Percentiles rank a stretch among this genome's conserved stretches.
Conservation (phyloP, 495 filamentous ascomycete species). For the Talaromyces trachyspermus region DNA sequence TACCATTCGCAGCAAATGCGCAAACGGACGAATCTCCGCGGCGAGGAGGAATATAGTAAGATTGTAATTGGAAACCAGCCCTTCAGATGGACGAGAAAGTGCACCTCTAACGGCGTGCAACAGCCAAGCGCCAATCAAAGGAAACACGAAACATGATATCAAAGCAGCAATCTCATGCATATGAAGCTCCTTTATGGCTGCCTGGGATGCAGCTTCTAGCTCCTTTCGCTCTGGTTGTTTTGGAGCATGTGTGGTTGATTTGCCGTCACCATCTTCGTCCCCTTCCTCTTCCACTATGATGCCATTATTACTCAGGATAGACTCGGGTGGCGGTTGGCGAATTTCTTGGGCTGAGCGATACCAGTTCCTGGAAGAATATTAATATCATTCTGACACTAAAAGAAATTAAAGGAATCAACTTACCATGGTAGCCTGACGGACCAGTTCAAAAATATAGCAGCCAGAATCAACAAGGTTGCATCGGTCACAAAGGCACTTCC, state of each 20-base stretch:
- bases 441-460: slow-evolving; percentile 88
- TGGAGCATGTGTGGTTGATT: slow-evolving; percentile 4
- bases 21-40: slow-evolving; percentile 72
- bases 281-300: slow-evolving; percentile 40
- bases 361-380: slow-evolving; percentile 64
- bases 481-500: slow-evolving; percentile 80
- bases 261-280: slow-evolving; percentile 33
- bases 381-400: background rate
- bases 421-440: slow-evolving; percentile 86
- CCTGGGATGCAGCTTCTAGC: slow-evolving; percentile 5
- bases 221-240: slow-evolving; percentile 6
- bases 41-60: slow-evolving; percentile 89
- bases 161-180: slow-evolving; percentile 68
- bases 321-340: slow-evolving; percentile 33
- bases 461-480: slow-evolving; percentile 67
- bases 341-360: slow-evolving; percentile 72
- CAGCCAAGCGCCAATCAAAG: slow-evolving; percentile 68
- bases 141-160: slow-evolving; percentile 69
- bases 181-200: slow-evolving; percentile 59
- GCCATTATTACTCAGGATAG: slow-evolving; percentile 27
- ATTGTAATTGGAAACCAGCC: slow-evolving; percentile 84
- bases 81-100: slow-evolving; percentile 75
- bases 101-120: slow-evolving; percentile 67
- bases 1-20: slow-evolving; percentile 74
- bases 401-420: slow-evolving; percentile 5